Conservation (phyloP, 2,329 filamentous ascomycete species). For the Colletotrichum phormii region DNA sequence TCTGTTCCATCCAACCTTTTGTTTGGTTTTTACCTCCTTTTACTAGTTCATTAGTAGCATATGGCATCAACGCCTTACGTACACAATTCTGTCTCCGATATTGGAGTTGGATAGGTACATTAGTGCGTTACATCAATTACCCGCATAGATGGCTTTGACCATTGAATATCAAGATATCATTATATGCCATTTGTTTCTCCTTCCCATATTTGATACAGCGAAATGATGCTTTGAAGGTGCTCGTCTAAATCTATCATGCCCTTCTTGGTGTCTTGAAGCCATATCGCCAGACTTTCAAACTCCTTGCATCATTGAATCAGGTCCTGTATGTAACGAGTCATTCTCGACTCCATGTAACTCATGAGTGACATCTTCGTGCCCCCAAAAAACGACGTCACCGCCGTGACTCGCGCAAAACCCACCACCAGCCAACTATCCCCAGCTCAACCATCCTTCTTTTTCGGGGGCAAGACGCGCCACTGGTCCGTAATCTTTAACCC, state of each 20-base stretch:
- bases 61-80: constrained; percentile 17
- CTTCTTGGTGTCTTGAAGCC: neutral
- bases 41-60: neutral
- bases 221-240: neutral
- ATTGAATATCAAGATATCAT: constrained; percentile 26
- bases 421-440: neutral
- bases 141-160: constrained; percentile 23
- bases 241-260: neutral
- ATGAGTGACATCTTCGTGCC: neutral
- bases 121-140: neutral
- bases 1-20: neutral
- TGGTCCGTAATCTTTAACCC: constrained; percentile 55
- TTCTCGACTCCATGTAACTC: neutral
- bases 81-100: neutral
- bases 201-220: neutral
- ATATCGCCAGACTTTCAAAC: neutral
- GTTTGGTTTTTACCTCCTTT: neutral
- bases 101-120: neutral
- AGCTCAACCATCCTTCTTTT: constrained; percentile 14
- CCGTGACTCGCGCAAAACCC: neutral
- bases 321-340: neutral
- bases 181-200: neutral
- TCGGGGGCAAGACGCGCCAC: constrained; percentile 57
- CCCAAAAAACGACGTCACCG: neutral
- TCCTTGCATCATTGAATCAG: neutral